Conservation (phyloP, 345 rosid species). For the Firmiana major region DNA sequence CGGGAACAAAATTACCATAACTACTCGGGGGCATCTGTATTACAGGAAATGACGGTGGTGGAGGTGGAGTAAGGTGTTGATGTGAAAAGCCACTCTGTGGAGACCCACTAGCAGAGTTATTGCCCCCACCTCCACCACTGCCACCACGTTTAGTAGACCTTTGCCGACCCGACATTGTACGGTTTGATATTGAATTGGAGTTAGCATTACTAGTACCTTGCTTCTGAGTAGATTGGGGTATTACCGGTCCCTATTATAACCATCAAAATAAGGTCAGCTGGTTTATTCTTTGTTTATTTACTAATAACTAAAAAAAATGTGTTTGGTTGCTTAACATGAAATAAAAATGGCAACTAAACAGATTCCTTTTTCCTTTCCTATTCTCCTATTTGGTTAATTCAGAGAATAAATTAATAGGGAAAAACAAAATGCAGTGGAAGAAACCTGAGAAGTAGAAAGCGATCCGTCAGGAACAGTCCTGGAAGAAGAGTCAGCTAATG, state of each 20-base stretch:
- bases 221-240: conserved; percentile 30
- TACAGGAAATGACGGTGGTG: conserved; percentile 40
- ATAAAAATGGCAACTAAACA: background rate
- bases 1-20: conserved; percentile 28
- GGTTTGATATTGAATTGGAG: conserved; percentile 32
- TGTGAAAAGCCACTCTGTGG: conserved; percentile 28
- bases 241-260: conserved; percentile 28
- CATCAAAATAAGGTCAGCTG: background rate
- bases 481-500: conserved; percentile 26
- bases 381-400: background rate
- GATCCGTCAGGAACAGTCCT: conserved; percentile 42
- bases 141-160: conserved; percentile 35
- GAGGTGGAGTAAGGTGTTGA: conserved; percentile 28
- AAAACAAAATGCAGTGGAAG: background rate
- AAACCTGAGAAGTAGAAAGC: conserved; percentile 43
- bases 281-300: background rate
- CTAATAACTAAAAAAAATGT: conserved; percentile 1
- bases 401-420: background rate
- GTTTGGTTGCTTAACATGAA: background rate
- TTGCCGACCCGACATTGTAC: conserved; percentile 29
- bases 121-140: conserved; percentile 21
- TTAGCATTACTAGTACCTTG: conserved; percentile 30
- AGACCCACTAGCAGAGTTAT: conserved; percentile 31
- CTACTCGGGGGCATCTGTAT: conserved; percentile 31
- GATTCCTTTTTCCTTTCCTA: background rate